Percentiles rank a stretch among this genome's conserved stretches.
Conservation (phyloP, 306 rosid species). For the Quillaja saponaria region DNA sequence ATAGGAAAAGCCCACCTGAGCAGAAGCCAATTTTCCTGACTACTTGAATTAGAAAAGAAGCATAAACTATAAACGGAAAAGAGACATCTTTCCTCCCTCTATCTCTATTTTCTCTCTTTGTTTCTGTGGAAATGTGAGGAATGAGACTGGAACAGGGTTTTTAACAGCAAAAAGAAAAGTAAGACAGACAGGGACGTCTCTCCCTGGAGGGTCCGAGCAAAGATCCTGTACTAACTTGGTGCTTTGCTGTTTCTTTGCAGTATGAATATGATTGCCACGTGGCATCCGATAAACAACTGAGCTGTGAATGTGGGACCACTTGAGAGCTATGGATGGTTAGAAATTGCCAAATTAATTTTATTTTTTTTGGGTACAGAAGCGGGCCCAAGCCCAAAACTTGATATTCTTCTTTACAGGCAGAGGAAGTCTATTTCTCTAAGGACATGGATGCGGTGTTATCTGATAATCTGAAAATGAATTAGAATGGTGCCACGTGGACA, state of each 20-base stretch:
- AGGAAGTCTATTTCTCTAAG: not conserved
- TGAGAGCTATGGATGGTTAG: not conserved
- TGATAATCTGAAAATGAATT: not conserved
- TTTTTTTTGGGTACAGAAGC: too few species aligned
- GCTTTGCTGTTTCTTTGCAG: conserved; percentile 7
- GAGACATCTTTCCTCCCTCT: not conserved
- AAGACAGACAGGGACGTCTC: conserved; percentile 37
- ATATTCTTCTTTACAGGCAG: conserved; percentile 21
- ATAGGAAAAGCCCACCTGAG: conserved; percentile 34
- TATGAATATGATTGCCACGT: conserved; percentile 33
- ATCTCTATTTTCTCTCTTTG: conserved; percentile 11
- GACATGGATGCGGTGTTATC: conserved; percentile 22
- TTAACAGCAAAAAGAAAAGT: conserved; percentile 30
- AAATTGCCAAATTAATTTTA: not conserved
- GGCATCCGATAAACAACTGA: conserved; percentile 24
- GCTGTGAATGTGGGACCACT: conserved; percentile 27
- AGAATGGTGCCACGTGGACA: conserved; percentile 26
- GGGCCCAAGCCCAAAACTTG: too few species aligned
- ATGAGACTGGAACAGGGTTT: conserved; percentile 31
- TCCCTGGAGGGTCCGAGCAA: conserved; percentile 20
- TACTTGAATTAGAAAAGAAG: conserved; percentile 14
- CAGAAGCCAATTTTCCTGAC: not conserved
- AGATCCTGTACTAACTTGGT: conserved; percentile 29
- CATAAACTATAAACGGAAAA: not conserved
- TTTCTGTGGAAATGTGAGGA: conserved; percentile 18